Percentiles rank a stretch among this genome's conserved stretches.
Evolutionary conservation across 176 grass and related monocot species (phyloP).

Genomic region (Coix lacrymajobi): DNA sequence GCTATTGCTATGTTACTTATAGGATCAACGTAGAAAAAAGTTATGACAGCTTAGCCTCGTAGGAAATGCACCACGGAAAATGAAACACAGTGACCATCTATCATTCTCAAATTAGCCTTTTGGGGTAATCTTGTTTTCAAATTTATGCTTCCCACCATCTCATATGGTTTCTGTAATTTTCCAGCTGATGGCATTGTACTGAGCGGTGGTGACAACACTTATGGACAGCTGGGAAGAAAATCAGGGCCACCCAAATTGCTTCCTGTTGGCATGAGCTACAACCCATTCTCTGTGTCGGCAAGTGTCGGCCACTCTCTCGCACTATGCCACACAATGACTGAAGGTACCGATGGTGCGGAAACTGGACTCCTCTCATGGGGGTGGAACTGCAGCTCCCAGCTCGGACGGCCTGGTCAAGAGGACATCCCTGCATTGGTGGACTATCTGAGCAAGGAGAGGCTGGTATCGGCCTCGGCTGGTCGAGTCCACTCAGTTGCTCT

Average conservation of each 20-base stretch:
- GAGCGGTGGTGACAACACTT: constrained; percentile 78
- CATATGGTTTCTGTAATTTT: constrained; percentile 18
- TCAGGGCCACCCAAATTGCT: constrained; percentile 41
- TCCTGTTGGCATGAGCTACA: constrained; percentile 39
- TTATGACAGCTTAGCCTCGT: neutral
- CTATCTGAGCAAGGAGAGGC: constrained; percentile 41
- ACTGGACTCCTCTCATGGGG: constrained; percentile 67
- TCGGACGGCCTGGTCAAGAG: constrained; percentile 56
- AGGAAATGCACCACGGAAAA: neutral
- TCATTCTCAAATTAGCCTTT: constrained; percentile 10
- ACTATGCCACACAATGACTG: constrained; percentile 40
- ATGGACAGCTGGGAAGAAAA: constrained; percentile 70
- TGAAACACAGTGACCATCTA: neutral
- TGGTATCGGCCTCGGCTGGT: constrained; percentile 52
- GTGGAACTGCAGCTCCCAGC: constrained; percentile 86
- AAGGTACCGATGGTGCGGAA: constrained; percentile 2
- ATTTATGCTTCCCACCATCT: neutral
- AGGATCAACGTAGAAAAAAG: neutral
- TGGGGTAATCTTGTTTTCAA: neutral
- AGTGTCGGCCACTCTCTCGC: constrained; percentile 77
- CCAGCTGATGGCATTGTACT: constrained; percentile 60
- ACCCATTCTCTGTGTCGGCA: constrained; percentile 63
- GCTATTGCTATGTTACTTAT: neutral
- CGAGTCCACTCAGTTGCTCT: constrained; percentile 73
- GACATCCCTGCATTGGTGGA: constrained; percentile 49